A percentile compares a stretch with the other conserved stretches of the same genome.
phyloP scores from a whole-genome alignment of 2,329 filamentous ascomycete species.

The Plenodomus tracheiphilus region DNA sequence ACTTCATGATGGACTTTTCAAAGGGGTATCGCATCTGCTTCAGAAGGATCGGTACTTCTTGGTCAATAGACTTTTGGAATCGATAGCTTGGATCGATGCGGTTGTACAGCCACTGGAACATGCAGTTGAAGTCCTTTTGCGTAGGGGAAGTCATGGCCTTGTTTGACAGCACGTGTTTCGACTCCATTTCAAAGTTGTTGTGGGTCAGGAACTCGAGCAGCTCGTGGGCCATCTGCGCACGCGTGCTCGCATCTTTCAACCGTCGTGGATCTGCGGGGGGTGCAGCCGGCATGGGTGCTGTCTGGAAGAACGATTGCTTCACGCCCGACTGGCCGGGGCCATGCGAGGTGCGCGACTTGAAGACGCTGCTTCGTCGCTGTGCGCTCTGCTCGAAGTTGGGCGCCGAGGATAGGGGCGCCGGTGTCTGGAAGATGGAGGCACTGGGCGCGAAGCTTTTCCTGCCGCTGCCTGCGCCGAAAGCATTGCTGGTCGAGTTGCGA shows the following conservation, averaged over 20 bases:
- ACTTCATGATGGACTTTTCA: slow-evolving; percentile 94
- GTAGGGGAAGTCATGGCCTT: slow-evolving; percentile 93
- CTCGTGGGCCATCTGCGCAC: slow-evolving; percentile 83
- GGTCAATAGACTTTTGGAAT: slow-evolving; percentile 93
- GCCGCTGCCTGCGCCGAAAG: slow-evolving; percentile 60
- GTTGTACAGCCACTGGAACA: slow-evolving; percentile 98
- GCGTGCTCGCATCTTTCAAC: slow-evolving; percentile 77
- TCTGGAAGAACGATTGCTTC: slow-evolving; percentile 94
- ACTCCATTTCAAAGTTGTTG: slow-evolving; percentile 96
- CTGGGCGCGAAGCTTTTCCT: slow-evolving; percentile 73
- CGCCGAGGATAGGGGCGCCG: slow-evolving; percentile 46
- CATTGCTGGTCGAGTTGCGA: slow-evolving; percentile 75
- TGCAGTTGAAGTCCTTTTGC: slow-evolving; percentile 96
- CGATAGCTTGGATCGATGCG: slow-evolving; percentile 92
- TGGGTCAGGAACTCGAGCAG: slow-evolving; percentile 88
- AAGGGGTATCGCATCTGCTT: slow-evolving; percentile 95
- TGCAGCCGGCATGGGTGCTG: slow-evolving; percentile 77
- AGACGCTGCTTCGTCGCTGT: slow-evolving; percentile 74
- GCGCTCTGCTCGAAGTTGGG: slow-evolving; percentile 60
- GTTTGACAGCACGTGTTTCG: slow-evolving; percentile 89
- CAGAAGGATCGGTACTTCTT: slow-evolving; percentile 88
- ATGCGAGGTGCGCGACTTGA: slow-evolving; percentile 62
- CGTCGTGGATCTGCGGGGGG: slow-evolving; percentile 86
- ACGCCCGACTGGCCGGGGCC: slow-evolving; percentile 65
- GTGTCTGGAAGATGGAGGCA: slow-evolving; percentile 52